Conservation (phyloP, 345 rosid species). For the Mangifera indica region DNA sequence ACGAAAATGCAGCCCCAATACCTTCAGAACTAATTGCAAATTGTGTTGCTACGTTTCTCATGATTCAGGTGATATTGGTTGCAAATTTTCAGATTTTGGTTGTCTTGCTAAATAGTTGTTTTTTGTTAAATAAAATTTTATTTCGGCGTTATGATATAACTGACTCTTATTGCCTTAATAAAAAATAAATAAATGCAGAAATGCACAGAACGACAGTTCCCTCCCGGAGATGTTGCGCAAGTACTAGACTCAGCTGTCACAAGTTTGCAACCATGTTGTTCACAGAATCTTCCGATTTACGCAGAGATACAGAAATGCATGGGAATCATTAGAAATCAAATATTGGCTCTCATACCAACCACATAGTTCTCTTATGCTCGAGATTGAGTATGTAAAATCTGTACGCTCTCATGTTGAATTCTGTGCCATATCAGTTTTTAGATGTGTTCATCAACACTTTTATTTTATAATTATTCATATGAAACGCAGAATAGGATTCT, state of each 20-base stretch:
- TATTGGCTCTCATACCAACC: conserved; percentile 55
- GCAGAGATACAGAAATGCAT: conserved; percentile 87
- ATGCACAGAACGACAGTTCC: conserved; percentile 81
- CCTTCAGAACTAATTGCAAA: conserved; percentile 64
- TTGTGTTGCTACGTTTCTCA: conserved; percentile 69
- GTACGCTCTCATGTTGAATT: background rate
- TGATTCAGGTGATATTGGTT: conserved; percentile 59
- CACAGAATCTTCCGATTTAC: conserved; percentile 72
- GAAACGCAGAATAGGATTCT: background rate
- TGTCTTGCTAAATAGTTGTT: background rate
- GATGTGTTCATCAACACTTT: background rate
- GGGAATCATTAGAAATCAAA: conserved; percentile 76
- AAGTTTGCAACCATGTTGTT: conserved; percentile 72
- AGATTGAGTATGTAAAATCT: conserved; percentile 27
- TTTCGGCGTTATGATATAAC: background rate
- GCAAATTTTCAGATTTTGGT: background rate
- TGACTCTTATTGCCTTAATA: background rate
- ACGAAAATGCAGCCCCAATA: conserved; percentile 42
- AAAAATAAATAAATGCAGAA: conserved; percentile 61
- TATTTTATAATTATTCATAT: conserved; percentile 2
- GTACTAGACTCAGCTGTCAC: conserved; percentile 74
- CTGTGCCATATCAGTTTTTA: background rate
- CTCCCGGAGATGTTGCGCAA: conserved; percentile 75
- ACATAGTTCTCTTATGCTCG: conserved; percentile 27
- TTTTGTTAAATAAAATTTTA: background rate